These are phyloP conservation scores for Sisymbrium irio DNA, from an alignment of 345 rosid species.

Conservation along the genomic window DNA sequence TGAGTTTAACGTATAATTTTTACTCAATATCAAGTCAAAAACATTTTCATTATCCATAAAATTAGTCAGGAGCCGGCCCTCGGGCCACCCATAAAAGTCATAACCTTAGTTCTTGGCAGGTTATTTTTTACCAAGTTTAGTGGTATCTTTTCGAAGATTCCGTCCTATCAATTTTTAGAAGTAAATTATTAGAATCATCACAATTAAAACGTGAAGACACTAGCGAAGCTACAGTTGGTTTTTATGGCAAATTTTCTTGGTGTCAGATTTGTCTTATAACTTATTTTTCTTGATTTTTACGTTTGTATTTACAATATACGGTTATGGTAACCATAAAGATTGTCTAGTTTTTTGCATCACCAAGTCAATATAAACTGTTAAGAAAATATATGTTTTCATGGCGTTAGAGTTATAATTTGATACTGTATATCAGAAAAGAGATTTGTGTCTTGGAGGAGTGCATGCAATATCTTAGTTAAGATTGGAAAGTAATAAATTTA, in stretches of 20 bases:
- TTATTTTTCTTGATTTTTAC: neutral
- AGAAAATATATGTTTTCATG: neutral
- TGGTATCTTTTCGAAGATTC: neutral
- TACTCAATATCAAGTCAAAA: neutral
- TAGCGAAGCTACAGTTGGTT: neutral
- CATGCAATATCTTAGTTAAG: slow-evolving; percentile 24
- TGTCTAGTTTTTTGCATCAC: neutral
- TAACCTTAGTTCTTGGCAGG: neutral
- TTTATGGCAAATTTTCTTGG: neutral
- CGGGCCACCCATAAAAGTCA: neutral
- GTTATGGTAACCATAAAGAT: neutral
- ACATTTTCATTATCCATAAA: neutral
- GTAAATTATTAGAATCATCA: neutral
- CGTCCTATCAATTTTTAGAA: neutral
- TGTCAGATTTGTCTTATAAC: neutral
- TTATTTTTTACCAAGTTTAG: neutral
- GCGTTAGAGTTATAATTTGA: neutral
- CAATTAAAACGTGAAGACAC: neutral
- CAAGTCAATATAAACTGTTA: neutral
- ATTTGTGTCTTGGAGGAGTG: slow-evolving; percentile 20
- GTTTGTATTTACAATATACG: neutral
- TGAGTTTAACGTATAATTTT: neutral
- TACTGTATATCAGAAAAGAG: neutral
- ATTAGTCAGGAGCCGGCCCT: neutral
- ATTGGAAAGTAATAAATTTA: neutral